phyloP scores from a whole-genome alignment of 2,329 filamentous ascomycete genomes.

The Magnaporthiopsis rhizophila region DNA sequence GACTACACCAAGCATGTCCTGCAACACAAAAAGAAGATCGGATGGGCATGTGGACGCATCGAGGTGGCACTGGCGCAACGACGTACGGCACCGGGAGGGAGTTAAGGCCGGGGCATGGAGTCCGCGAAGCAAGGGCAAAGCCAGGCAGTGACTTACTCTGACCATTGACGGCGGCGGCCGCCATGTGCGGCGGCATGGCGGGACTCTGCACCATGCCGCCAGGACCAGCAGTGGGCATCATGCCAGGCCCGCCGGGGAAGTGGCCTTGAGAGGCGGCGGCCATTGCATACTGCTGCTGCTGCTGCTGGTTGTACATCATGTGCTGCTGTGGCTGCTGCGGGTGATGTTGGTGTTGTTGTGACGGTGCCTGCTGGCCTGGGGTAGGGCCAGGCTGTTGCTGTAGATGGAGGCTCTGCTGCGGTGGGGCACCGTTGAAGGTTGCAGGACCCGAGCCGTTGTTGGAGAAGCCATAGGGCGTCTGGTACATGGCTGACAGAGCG shows the following conservation, averaged over 20 bases:
- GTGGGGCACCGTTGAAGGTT: slow-evolving; percentile 43
- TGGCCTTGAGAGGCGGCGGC: slow-evolving; percentile 32
- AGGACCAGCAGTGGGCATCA: slow-evolving; percentile 47
- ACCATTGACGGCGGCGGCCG: slow-evolving; percentile 35
- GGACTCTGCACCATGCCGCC: slow-evolving; percentile 57
- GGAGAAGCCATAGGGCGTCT: slow-evolving; percentile 46
- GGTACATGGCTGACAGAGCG: slow-evolving; percentile 41
- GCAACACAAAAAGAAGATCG: slow-evolving; percentile 5
- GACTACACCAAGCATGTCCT: not conserved
- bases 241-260: slow-evolving; percentile 42
- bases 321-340: slow-evolving; percentile 51
- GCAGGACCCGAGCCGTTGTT: slow-evolving; percentile 40
- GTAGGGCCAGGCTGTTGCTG: slow-evolving; percentile 24
- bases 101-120: slow-evolving; percentile 15
- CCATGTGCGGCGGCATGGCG: slow-evolving; percentile 48
- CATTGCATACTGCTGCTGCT: slow-evolving; percentile 51
- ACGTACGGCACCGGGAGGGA: slow-evolving; percentile 8
- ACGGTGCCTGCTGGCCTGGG: slow-evolving; percentile 27
- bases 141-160: slow-evolving; percentile 42
- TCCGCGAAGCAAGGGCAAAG: slow-evolving; percentile 12
- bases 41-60: slow-evolving; percentile 10
- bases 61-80: slow-evolving; percentile 5
- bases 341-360: slow-evolving; percentile 49
- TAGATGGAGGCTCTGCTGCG: slow-evolving; percentile 36
- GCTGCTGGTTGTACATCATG: slow-evolving; percentile 46